Conservation (phyloP, 2,329 filamentous ascomycete genomes). For the Epichloe scottii region DNA sequence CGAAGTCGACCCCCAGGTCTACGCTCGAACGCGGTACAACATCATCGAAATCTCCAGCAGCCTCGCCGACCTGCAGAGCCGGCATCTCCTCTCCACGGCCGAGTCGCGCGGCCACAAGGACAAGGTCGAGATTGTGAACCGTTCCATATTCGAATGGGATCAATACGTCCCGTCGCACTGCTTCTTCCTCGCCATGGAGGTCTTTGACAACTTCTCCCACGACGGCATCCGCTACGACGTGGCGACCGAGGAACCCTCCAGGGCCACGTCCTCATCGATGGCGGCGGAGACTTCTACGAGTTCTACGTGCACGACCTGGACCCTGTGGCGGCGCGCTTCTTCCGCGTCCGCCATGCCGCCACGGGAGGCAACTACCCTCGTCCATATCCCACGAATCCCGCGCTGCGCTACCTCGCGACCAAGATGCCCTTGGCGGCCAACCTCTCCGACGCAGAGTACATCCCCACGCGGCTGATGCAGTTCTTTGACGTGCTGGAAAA, state of each 20-base stretch:
- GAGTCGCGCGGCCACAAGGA: slow-evolving; percentile 62
- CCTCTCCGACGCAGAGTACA: slow-evolving; percentile 76
- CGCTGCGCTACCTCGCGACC: slow-evolving; percentile 49
- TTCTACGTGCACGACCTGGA: slow-evolving; percentile 78
- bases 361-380: slow-evolving; percentile 50
- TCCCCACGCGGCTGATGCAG: slow-evolving; percentile 88
- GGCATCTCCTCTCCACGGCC: slow-evolving; percentile 54
- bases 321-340: slow-evolving; percentile 67
- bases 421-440: slow-evolving; percentile 61
- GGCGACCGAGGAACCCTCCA: slow-evolving; percentile 73
- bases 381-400: slow-evolving; percentile 40
- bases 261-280: slow-evolving; percentile 77
- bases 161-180: slow-evolving; percentile 81
- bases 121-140: slow-evolving; percentile 90
- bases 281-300: slow-evolving; percentile 81
- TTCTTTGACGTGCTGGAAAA: slow-evolving; percentile 86
- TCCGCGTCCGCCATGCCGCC: slow-evolving; percentile 73
- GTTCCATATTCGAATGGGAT: slow-evolving; percentile 89
- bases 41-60: slow-evolving; percentile 89
- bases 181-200: slow-evolving; percentile 95
- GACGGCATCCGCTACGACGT: slow-evolving; percentile 87
- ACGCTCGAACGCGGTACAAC: slow-evolving; percentile 83
- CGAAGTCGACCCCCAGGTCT: slow-evolving; percentile 77
- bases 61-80: slow-evolving; percentile 65
- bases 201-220: slow-evolving; percentile 97